phyloP scores from a whole-genome alignment of 2,329 filamentous ascomycete genomes.

The Exophiala dermatitidis region DNA sequence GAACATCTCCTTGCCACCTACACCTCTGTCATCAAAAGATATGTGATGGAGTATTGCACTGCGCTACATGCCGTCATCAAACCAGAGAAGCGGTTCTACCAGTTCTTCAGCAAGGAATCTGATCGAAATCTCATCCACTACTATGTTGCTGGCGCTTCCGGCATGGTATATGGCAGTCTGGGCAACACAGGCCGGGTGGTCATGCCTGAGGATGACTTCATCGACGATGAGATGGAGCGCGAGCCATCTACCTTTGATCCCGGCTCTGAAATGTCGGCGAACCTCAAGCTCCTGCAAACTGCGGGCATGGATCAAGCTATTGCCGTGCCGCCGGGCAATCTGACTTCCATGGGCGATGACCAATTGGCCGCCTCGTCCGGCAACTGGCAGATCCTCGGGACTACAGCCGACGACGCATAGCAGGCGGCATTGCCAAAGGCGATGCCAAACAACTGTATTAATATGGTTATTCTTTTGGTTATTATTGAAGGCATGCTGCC shows the following conservation, averaged over 20 bases:
- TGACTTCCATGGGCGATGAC: not conserved
- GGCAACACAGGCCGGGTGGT: conserved; percentile 5
- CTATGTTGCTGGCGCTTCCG: conserved; percentile 14
- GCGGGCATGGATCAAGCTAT: not conserved
- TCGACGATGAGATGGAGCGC: conserved; percentile 6
- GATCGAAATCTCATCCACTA: conserved; percentile 25
- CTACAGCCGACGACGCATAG: conserved; percentile 4
- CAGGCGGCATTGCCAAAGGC: not conserved
- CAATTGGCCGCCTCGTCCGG: conserved; percentile 1
- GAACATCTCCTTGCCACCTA: conserved; percentile 18
- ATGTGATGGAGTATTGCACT: conserved; percentile 18
- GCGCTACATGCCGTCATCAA: conserved; percentile 22
- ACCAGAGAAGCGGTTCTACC: conserved; percentile 21
- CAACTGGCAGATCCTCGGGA: conserved; percentile 10
- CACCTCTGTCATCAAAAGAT: conserved; percentile 18
- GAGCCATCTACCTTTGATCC: conserved; percentile 13
- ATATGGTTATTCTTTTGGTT: conserved; percentile 6
- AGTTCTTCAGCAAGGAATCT: conserved; percentile 21
- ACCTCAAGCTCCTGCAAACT: conserved; percentile 5
- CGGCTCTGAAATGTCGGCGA: conserved; percentile 4
- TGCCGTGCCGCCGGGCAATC: not conserved
- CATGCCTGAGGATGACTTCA: conserved; percentile 4
- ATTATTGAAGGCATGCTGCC: not conserved
- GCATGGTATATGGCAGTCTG: conserved; percentile 2
- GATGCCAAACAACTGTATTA: conserved; percentile 6